Evolutionary conservation across 108 stramenopile species (phyloP).

Genomic region (Conticribra guillardii): DNA sequence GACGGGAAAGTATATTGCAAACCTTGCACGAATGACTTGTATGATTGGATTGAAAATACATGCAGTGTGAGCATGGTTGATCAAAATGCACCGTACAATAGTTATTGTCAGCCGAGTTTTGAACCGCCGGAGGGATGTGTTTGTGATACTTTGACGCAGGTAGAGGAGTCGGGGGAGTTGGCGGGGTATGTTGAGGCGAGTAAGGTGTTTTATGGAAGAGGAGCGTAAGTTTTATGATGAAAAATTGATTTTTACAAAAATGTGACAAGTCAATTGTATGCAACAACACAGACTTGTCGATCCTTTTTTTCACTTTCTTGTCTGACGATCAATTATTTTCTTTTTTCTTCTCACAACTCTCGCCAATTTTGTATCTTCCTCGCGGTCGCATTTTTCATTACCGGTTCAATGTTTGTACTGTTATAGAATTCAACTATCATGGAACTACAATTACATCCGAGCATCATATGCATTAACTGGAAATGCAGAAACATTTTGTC

Average conservation of each 20-base stretch:
- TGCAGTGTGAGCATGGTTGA: slow-evolving; percentile 26
- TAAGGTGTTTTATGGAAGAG: slow-evolving; percentile 42
- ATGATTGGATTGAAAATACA: slow-evolving; percentile 18
- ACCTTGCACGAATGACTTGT: slow-evolving; percentile 33
- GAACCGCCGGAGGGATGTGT: slow-evolving; percentile 34
- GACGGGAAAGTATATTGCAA: slow-evolving; percentile 43
- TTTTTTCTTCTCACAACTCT: too few relatives aligned
- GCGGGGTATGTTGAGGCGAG: slow-evolving; percentile 35
- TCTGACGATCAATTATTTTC: too few relatives aligned
- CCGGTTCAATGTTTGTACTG: too few relatives aligned
- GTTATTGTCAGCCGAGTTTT: slow-evolving; percentile 31
- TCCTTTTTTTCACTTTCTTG: too few relatives aligned
- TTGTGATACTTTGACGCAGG: slow-evolving; percentile 35
- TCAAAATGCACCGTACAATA: slow-evolving; percentile 33
- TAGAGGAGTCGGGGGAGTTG: slow-evolving; percentile 24
- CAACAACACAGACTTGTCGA: too few relatives aligned
- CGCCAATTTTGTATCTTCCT: too few relatives aligned
- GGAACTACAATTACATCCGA: neutral
- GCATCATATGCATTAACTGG: slow-evolving; percentile 33
- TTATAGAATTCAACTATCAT: too few relatives aligned
- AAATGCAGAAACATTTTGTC: slow-evolving; percentile 29
- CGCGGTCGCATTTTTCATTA: too few relatives aligned
- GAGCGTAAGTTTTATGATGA: slow-evolving; percentile 25
- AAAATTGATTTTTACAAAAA: too few relatives aligned
- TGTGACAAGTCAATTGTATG: too few relatives aligned